Evolutionary conservation across 2,329 filamentous ascomycete species (phyloP), one percentile per base, ranked within the genome.

Genomic region (Phoma herbarum): DNA sequence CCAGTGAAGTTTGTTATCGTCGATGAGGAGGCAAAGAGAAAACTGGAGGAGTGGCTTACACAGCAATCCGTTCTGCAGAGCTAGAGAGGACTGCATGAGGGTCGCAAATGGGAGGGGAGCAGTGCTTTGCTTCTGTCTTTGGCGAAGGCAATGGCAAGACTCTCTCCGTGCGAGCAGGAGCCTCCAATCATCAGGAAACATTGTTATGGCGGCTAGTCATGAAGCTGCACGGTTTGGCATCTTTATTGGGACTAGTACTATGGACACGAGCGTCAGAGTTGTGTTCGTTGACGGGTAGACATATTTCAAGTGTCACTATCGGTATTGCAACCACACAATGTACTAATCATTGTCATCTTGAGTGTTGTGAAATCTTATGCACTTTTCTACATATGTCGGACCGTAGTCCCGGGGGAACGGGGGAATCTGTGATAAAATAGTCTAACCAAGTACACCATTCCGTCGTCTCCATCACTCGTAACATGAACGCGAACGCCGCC

Each of bases 1-100:
- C 22, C 43, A 6, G 69, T 72, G 1, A 57, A 62, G 42, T 68
- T 77, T 33, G 75, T 73, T 42, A 64, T 66, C 47, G 61, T 76
- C 6, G 65, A 71, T 59, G 57, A 58, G 25, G 60, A 59, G 10
- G 68, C 66, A 9, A 71, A 75, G 60, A 46, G 54, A 45, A 69
- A 60, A 47, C 25, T 71, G 26, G 61, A 68, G 28, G 60, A 63
- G 16, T 70, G 64, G 64, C 29, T 70, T 46, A 54, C 52, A 2
- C 66, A 65, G 52, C 59, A 60, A 23, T 52, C 57, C 12, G 59
- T 66, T 11, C 41, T 64, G 25, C 61, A 61, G 26, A 29, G 41
- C 16, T 44, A 20, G 18, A 2, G 18, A 5, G n/a, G 3, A 11
- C n/a, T 20, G 35, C 35, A 39, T 9, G 31, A 16, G 6, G 31